phyloP scores from a whole-genome alignment of 2,329 filamentous ascomycete genomes.

The Huntiella savannae region DNA sequence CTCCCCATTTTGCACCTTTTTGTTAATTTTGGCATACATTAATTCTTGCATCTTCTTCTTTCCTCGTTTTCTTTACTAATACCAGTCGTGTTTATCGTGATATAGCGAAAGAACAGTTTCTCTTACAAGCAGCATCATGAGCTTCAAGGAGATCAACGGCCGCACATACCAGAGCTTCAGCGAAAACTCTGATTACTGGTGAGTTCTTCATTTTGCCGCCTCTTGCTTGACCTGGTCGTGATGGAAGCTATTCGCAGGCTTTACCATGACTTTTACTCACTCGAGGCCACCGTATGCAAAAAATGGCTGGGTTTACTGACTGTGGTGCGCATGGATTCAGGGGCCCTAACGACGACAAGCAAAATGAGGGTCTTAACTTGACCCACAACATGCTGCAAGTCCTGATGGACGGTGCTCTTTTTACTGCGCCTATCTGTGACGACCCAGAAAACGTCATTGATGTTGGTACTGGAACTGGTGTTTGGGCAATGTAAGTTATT shows the following conservation, averaged over 20 bases:
- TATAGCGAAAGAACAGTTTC: slow-evolving; percentile 13
- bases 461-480: slow-evolving; percentile 18
- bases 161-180: slow-evolving; percentile 17
- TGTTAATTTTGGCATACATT: no score
- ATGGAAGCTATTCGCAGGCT: background rate
- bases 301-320: background rate
- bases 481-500: slow-evolving; percentile 19
- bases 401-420: slow-evolving; percentile 11
- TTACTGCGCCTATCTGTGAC: slow-evolving; percentile 9
- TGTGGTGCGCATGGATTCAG: slow-evolving; percentile 7
- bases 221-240: background rate
- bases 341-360: slow-evolving; percentile 15
- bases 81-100: background rate
- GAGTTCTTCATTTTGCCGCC: background rate
- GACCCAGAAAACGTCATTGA: slow-evolving; percentile 19
- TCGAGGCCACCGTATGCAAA: background rate
- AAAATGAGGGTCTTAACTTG: slow-evolving; percentile 13
- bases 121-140: slow-evolving; percentile 16
- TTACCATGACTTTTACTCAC: background rate
- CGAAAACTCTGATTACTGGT: slow-evolving; percentile 16
- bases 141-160: slow-evolving; percentile 17
- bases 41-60: background rate
- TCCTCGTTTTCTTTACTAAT: background rate
- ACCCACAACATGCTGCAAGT: slow-evolving; percentile 10
- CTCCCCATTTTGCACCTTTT: no score